Percentiles rank a stretch among this genome's conserved stretches.
Evolutionary conservation across 1,284 basidiomycete species (phyloP).

Genomic region (Cronartium quercuum): DNA sequence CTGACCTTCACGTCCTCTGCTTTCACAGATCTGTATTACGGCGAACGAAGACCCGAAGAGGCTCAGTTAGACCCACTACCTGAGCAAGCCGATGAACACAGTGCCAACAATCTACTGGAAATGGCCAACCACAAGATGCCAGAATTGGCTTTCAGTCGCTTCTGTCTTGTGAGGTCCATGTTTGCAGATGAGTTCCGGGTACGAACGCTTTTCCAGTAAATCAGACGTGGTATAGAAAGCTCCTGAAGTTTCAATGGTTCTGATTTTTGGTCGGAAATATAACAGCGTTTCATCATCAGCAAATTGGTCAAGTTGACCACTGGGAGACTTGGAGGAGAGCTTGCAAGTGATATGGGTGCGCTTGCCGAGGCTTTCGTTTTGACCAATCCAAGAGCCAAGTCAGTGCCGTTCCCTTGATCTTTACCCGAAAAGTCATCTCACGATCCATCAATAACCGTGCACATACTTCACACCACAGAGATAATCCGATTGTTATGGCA

Average conservation of each 20-base stretch:
- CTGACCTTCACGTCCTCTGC: background rate
- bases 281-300: background rate
- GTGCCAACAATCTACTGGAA: background rate
- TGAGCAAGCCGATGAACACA: background rate
- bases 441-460: too few relatives aligned
- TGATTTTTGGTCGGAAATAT: too few relatives aligned
- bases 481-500: slow-evolving; percentile 36
- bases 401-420: too few relatives aligned
- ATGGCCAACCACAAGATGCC: background rate
- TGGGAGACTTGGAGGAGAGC: background rate
- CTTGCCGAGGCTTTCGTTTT: background rate
- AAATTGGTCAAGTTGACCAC: background rate
- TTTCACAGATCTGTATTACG: background rate
- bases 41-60: too few relatives aligned
- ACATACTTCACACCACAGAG: slow-evolving; percentile 10
- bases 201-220: background rate
- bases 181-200: slow-evolving; percentile 1
- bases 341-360: background rate
- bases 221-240: background rate
- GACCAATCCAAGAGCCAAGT: background rate
- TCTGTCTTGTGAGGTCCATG: background rate
- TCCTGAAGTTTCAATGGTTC: background rate
- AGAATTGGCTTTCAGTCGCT: background rate
- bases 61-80: background rate
- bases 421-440: too few relatives aligned